Evolutionary conservation across 2,329 filamentous ascomycete species (phyloP), one percentile per base, ranked within the genome.

Genomic region (Diaporthe caulivora): DNA sequence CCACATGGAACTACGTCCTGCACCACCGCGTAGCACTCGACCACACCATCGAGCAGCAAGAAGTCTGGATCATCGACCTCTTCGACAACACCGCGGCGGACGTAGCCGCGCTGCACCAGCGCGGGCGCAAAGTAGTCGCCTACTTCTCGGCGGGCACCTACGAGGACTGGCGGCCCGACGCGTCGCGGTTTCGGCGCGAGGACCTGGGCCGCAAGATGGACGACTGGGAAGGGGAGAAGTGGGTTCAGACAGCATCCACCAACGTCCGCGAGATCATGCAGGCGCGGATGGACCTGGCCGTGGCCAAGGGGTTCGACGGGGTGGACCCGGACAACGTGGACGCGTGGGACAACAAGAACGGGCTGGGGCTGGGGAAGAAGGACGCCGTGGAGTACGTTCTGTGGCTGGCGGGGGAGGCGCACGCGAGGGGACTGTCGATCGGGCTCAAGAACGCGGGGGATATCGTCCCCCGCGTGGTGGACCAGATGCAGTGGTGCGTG

Each of bases 111-210:
- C 82, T 91, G 13, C 87, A 91, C 49, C 74, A 75, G 2, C 77
- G 84, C 42, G 85, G 84, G 17, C 86, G 87, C 76, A 89, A 86
- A 72, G 88, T 91, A 7, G 88, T 92, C 69, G 92, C 90, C 81
- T 92, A 92, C 78, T 92, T 92, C 81, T 89, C 87, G 15, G 89
- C 88, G 0, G 90, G 90, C 0, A 89, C 85, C n/a, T 90, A 86
- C 74, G 90, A 92, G 79, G 78, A 87, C 65, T 88, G 85, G 82
- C 84, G 90, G 2, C 80, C 84, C 1, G 90, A 92, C 76, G 81
- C 83, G 1, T 72, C 75, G 8, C 75, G 86, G 1, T 91, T 91
- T 78, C 76, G 80, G 7, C 72, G 79, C 0, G 77, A 80, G 0
- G 89, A 90, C 76, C 78, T 88, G n/a, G 90, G 89, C 7, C 81